Evolutionary conservation across 106 monocot species (phyloP).

Genomic region (Allium cepa): DNA sequence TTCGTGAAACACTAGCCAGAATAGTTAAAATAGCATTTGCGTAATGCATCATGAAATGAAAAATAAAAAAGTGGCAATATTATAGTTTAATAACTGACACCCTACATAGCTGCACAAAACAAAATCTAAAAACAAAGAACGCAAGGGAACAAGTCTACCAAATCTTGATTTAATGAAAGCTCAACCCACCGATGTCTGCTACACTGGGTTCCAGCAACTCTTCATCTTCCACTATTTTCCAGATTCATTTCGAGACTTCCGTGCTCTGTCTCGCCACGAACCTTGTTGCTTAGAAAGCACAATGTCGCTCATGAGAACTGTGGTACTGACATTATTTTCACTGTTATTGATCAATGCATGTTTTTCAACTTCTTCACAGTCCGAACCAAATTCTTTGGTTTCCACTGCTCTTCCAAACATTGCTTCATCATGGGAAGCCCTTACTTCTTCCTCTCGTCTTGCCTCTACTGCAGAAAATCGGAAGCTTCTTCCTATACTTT

Average conservation of each 20-base stretch:
- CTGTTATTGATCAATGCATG: not conserved
- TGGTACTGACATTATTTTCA: slow-evolving; percentile 14
- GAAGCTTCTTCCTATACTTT: slow-evolving; percentile 73
- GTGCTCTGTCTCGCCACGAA: slow-evolving; percentile 86
- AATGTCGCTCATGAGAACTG: slow-evolving; percentile 65
- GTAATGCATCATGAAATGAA: too few species aligned
- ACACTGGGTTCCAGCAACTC: not conserved
- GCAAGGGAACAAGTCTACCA: too few species aligned
- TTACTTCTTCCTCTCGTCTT: slow-evolving; percentile 71
- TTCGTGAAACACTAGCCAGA: too few species aligned
- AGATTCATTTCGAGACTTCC: slow-evolving; percentile 18
- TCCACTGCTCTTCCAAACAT: slow-evolving; percentile 76
- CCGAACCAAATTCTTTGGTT: slow-evolving; percentile 8
- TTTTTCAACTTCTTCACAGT: slow-evolving; percentile 8
- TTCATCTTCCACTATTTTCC: slow-evolving; percentile 1
- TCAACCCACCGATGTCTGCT: too few species aligned
- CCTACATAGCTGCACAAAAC: too few species aligned
- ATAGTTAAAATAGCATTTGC: too few species aligned
- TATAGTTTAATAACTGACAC: too few species aligned
- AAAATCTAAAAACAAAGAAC: too few species aligned
- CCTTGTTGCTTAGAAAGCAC: slow-evolving; percentile 63
- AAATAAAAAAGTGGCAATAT: too few species aligned
- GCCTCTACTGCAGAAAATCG: slow-evolving; percentile 80
- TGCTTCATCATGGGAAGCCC: slow-evolving; percentile 89
- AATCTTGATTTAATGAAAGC: too few species aligned